These are phyloP conservation scores for Myriosclerotinia duriaeana DNA, from an alignment of 2,329 filamentous ascomycete species.

Conservation along the genomic window DNA sequence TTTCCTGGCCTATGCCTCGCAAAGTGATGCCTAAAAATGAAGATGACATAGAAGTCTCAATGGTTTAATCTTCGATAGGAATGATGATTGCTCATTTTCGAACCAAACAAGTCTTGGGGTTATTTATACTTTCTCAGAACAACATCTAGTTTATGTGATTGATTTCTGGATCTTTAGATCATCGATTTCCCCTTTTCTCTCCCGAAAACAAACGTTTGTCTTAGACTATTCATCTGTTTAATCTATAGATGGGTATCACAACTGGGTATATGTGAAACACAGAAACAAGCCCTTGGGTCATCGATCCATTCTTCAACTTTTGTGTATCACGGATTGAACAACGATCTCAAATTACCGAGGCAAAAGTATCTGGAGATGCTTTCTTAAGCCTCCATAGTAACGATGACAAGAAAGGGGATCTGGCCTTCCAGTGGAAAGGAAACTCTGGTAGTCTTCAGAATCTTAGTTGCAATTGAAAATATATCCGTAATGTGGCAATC, in stretches of 20 bases:
- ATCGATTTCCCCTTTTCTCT: not conserved
- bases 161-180: not conserved
- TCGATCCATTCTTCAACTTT: not conserved
- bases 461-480: not conserved
- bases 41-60: not conserved
- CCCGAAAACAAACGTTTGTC: not conserved
- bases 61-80: not conserved
- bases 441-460: too few relatives aligned
- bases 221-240: not conserved
- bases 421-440: not conserved
- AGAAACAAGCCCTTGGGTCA: constrained; percentile 17
- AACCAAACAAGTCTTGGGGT: not conserved
- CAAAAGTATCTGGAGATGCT: not conserved
- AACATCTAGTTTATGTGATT: not conserved
- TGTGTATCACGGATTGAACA: not conserved
- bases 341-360: not conserved
- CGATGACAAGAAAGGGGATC: too few relatives aligned
- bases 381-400: too few relatives aligned
- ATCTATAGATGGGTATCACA: not conserved
- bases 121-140: not conserved
- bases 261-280: not conserved
- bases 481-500: not conserved
- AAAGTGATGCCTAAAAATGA: constrained; percentile 1
- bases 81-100: not conserved
- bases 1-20: not conserved